Evolutionary conservation across 1,139 yeast species (phyloP).

Genomic region (Blastobotrys proliferans): DNA sequence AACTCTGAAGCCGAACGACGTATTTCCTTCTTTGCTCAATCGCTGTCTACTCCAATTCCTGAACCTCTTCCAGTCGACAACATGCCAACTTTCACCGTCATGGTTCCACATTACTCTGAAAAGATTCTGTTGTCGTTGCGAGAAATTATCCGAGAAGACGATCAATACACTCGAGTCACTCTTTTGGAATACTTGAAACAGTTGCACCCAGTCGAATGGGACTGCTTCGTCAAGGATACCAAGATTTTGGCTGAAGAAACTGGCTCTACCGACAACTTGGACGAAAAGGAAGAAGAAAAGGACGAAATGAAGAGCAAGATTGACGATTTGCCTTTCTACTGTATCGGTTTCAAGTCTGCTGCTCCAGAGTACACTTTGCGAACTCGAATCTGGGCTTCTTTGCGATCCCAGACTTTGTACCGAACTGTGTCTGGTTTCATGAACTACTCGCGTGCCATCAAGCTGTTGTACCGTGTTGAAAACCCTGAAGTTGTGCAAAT

Average conservation of each 20-base stretch:
- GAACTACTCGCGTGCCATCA: conserved; percentile 98
- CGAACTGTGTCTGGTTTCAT: conserved; percentile 98
- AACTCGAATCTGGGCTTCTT: conserved; percentile 98
- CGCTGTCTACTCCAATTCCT: conserved; percentile 95
- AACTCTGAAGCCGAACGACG: conserved; percentile 99
- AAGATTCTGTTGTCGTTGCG: conserved; percentile 90
- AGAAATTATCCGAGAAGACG: conserved; percentile 98
- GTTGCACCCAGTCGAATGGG: conserved; percentile 99
- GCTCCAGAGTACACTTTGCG: conserved; percentile 98
- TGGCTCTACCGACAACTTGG: conserved; percentile 30
- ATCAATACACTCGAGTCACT: conserved; percentile 96
- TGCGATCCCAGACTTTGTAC: conserved; percentile 95
- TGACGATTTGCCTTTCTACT: conserved; percentile 96
- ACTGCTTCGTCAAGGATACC: conserved; percentile 96
- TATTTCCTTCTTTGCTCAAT: conserved; percentile 97
- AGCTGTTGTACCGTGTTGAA: conserved; percentile 95
- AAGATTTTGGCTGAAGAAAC: conserved; percentile 94
- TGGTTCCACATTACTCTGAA: conserved; percentile 97
- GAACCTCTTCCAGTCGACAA: conserved; percentile 98
- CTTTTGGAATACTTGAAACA: conserved; percentile 94
- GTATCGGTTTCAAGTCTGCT: conserved; percentile 98
- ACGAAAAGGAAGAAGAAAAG: conserved; percentile 56
- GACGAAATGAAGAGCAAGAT: conserved; percentile 77
- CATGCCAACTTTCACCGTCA: conserved; percentile 98
- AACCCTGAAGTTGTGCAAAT: conserved; percentile 98